Evolutionary conservation across 1,284 basidiomycete genomes (phyloP).

Genomic region (Marasmius tenuissimus): DNA sequence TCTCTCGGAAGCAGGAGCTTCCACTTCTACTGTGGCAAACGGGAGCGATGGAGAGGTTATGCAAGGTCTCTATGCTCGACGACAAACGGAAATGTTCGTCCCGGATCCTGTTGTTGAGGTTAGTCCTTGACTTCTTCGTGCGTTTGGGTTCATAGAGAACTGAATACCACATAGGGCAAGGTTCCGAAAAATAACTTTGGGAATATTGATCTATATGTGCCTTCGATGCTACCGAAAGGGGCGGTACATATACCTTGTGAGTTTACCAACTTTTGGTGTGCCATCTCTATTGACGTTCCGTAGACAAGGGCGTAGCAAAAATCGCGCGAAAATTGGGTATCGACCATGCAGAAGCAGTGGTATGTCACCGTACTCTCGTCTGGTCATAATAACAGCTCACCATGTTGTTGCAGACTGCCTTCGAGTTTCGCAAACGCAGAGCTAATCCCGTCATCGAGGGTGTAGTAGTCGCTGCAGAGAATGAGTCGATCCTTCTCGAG

Average conservation of each 20-base stretch:
- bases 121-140: constrained; percentile 27
- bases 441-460: constrained; percentile 87
- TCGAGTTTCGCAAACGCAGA: constrained; percentile 92
- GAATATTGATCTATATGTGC: constrained; percentile 95
- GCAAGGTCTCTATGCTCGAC: constrained; percentile 86
- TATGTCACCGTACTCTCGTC: constrained; percentile 35
- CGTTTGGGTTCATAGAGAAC: constrained; percentile 6
- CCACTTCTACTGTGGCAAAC: constrained; percentile 27
- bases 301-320: constrained; percentile 88
- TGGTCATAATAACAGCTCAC: constrained; percentile 16
- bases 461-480: constrained; percentile 84
- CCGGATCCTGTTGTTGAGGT: constrained; percentile 85
- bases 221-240: constrained; percentile 91
- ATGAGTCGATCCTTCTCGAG: constrained; percentile 77
- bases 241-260: constrained; percentile 89
- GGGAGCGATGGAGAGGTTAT: constrained; percentile 52
- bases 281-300: background rate
- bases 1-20: constrained; percentile 42
- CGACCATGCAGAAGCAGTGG: constrained; percentile 92
- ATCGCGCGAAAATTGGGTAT: constrained; percentile 86
- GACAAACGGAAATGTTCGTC: constrained; percentile 83
- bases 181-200: constrained; percentile 96
- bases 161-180: constrained; percentile 61
- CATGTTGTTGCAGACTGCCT: constrained; percentile 65
- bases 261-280: constrained; percentile 6